A percentile compares a stretch with the other conserved stretches of the same genome.
Conservation (phyloP, 2,329 filamentous ascomycete genomes). For the Amphichorda felina region DNA sequence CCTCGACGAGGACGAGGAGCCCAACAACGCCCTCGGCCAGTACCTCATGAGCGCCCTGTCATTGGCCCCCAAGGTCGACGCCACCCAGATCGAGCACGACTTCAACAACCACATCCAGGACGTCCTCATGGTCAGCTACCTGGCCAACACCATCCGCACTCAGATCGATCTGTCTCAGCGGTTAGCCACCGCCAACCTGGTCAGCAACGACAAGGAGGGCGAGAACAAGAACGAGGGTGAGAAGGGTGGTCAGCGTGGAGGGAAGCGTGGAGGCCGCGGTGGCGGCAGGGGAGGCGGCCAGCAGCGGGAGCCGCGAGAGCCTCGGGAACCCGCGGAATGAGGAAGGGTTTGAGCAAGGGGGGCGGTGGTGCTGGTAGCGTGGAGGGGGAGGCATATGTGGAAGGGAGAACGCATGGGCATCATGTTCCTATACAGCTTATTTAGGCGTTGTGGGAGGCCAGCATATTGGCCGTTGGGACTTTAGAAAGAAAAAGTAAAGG, state of each 20-base stretch:
- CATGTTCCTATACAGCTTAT: conserved; percentile 19
- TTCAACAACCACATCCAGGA: conserved; percentile 99
- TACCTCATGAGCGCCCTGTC: conserved; percentile 90
- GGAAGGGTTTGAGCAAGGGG: conserved; percentile 5
- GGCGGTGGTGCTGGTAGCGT: no score
- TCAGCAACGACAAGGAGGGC: conserved; percentile 33
- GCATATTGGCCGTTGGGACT: conserved; percentile 11
- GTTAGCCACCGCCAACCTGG: conserved; percentile 66
- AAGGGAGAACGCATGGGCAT: conserved; percentile 16
- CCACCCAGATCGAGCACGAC: conserved; percentile 83
- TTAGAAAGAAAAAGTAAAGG: conserved; percentile 6
- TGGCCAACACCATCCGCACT: conserved; percentile 96
- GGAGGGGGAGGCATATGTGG: conserved; percentile 7
- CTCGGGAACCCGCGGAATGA: conserved; percentile 22
- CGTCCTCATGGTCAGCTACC: conserved; percentile 93
- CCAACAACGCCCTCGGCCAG: conserved; percentile 85
- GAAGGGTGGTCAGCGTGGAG: conserved; percentile 31
- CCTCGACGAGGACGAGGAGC: conserved; percentile 82
- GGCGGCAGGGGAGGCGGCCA: conserved; percentile 38
- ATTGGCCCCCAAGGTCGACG: conserved; percentile 87
- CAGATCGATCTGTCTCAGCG: conserved; percentile 98
- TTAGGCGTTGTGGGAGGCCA: conserved; percentile 25
- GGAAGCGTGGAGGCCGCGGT: conserved; percentile 38
- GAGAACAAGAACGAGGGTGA: conserved; percentile 35
- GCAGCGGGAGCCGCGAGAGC: conserved; percentile 35